Conservation (phyloP, 495 filamentous ascomycete genomes). For the Aspergillus ostianus region DNA sequence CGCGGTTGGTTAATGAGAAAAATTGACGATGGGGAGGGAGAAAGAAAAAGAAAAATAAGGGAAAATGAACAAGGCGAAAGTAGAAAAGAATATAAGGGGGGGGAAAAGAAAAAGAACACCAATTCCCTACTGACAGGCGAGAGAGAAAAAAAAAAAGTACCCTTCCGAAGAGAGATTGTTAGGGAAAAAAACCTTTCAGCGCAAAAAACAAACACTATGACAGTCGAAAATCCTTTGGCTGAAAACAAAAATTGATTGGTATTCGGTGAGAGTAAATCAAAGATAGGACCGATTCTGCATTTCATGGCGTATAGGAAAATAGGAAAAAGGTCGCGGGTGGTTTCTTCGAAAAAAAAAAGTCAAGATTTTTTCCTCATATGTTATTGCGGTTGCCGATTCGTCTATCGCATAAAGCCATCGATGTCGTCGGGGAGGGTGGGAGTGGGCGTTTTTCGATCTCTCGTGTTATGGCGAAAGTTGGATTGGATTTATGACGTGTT, state of each 20-base stretch:
- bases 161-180: slow-evolving; percentile 10
- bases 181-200: slow-evolving; percentile 16
- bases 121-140: slow-evolving; percentile 9
- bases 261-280: slow-evolving; percentile 13
- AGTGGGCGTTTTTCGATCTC: slow-evolving; percentile 11
- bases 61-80: slow-evolving; percentile 12
- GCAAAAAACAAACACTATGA: slow-evolving; percentile 13
- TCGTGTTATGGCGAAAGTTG: slow-evolving; percentile 20
- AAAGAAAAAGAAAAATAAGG: slow-evolving; percentile 16
- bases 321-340: slow-evolving; percentile 3
- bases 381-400: slow-evolving; percentile 2
- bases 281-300: background rate
- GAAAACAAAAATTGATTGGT: slow-evolving; percentile 11
- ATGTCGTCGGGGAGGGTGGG: slow-evolving; percentile 19
- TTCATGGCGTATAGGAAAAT: background rate
- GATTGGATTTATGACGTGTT: slow-evolving; percentile 34
- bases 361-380: background rate
- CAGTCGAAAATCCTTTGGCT: slow-evolving; percentile 3
- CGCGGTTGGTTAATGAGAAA: slow-evolving; percentile 21
- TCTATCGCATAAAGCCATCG: slow-evolving; percentile 22
- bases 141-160: slow-evolving; percentile 5
- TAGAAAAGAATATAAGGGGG: slow-evolving; percentile 18
- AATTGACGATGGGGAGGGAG: slow-evolving; percentile 19
- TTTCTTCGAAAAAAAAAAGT: background rate
- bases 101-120: slow-evolving; percentile 19